Conservation (phyloP, 2,329 filamentous ascomycete genomes). For the Phyllosticta citriasiana region DNA sequence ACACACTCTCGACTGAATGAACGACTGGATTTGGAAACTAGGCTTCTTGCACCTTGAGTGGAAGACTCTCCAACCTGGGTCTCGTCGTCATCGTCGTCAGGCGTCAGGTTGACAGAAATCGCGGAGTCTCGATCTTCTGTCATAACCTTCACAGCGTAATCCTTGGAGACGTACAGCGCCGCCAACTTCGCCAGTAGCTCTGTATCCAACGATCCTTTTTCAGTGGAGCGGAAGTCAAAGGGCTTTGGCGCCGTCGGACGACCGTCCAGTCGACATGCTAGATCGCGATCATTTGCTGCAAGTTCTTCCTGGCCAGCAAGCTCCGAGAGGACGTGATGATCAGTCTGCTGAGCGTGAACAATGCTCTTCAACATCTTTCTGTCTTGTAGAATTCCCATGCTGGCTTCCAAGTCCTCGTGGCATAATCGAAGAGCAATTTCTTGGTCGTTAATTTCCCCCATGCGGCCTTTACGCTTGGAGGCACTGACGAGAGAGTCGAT, state of each 20-base stretch:
- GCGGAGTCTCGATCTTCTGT: no score
- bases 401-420: neutral
- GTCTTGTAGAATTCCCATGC: neutral
- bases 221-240: no score
- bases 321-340: neutral
- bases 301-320: neutral
- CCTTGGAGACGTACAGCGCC: slow-evolving; percentile 3
- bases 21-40: no score
- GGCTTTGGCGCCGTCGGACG: no score
- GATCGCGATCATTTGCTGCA: neutral
- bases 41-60: no score
- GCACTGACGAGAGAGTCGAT: neutral
- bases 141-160: neutral
- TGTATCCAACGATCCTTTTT: neutral
- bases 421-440: neutral
- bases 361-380: slow-evolving; percentile 4
- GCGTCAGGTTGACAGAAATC: no score
- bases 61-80: neutral
- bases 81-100: no score
- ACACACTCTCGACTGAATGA: no score
- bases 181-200: neutral
- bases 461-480: neutral
- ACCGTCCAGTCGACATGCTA: neutral
- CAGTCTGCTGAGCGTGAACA: neutral
- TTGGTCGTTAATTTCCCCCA: neutral